Evolutionary conservation across 805 yeast genomes (phyloP), one percentile per base, ranked within the genome.

Genomic region (Yamadazyma phyllophila): DNA sequence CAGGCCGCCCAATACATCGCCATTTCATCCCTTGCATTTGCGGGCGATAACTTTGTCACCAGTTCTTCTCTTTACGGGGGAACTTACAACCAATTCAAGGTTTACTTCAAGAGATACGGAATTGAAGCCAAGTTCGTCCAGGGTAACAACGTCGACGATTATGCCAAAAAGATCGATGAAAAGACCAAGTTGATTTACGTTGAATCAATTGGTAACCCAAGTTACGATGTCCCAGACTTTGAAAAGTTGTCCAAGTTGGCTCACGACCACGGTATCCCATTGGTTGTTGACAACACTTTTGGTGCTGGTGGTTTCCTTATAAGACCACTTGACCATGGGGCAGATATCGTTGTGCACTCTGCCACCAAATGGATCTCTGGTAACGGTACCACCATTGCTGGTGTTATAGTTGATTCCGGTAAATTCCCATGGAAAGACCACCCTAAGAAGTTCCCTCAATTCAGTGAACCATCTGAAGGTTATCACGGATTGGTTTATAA

Each of bases 331-430:
- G 86, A 86, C 51, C 85, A 80, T 59, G 97, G 97, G 54, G 97
- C 89, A 39, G 97, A 91, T 64, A 85, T 91, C 54, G 85, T 92
- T 29, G 86, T 86, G 15, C 96, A 91, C 67, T 90, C 97, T 50
- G 96, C 97, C 45, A 91, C 98, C 48, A 91, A 91, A 68, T 92
- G 97, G 97, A 91, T 91, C 55, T 96, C 96, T 52, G 98, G 97
- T 48, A 97, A 91, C 63, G 97, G 98, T 62, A 89, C 87, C 46
- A 88, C 97, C 36, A 83, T 91, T 66, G 97, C 86, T 44, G 98
- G 98, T 75, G 87, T 84, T 43, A 76, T 92, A 54, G 77, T 92
- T 39, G 97, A 92, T 65, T 81, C 90, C 31, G 97, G 97, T 55
- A 91, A 86, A 41, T 92, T 92, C 77, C 95, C 92, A 59, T 92